Evolutionary conservation across 2,329 filamentous ascomycete genomes (phyloP).

Genomic region (Colletotrichum lindemuthianum): DNA sequence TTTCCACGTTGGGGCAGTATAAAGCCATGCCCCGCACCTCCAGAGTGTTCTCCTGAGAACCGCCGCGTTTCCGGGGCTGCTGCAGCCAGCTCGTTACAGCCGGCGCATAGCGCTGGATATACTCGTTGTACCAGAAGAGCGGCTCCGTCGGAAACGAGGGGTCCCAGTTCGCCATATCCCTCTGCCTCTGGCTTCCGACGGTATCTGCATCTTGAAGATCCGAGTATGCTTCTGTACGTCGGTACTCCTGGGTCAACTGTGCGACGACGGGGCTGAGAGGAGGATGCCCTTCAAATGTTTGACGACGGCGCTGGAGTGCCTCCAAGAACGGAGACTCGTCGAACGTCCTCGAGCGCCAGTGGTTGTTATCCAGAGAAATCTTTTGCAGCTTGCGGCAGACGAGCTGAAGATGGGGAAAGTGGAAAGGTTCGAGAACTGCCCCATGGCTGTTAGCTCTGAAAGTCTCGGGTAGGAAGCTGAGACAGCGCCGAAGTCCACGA

Average conservation of each 20-base stretch:
- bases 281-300: constrained; percentile 38
- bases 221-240: constrained; percentile 2
- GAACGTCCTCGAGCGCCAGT: constrained; percentile 84
- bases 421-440: constrained; percentile 69
- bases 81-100: constrained; percentile 83
- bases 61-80: constrained; percentile 60
- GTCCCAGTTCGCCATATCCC: constrained; percentile 84
- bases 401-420: constrained; percentile 75
- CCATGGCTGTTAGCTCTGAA: constrained; percentile 24
- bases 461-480: constrained; percentile 20
- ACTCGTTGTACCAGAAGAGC: constrained; percentile 89
- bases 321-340: constrained; percentile 73
- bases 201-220: constrained; percentile 39
- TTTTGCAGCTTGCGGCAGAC: constrained; percentile 73
- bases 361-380: constrained; percentile 76
- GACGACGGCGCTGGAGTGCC: constrained; percentile 62
- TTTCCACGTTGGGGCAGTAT: constrained; percentile 57
- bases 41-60: constrained; percentile 56
- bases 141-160: constrained; percentile 77
- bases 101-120: constrained; percentile 81
- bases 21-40: constrained; percentile 81
- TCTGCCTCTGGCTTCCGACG: constrained; percentile 53
- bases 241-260: constrained; percentile 24
- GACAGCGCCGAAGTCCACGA: background rate
- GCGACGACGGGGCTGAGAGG: constrained; percentile 28